Evolutionary conservation across 345 rosid genomes (phyloP), one percentile per base, ranked within the genome.

Genomic region (Salix viminalis): DNA sequence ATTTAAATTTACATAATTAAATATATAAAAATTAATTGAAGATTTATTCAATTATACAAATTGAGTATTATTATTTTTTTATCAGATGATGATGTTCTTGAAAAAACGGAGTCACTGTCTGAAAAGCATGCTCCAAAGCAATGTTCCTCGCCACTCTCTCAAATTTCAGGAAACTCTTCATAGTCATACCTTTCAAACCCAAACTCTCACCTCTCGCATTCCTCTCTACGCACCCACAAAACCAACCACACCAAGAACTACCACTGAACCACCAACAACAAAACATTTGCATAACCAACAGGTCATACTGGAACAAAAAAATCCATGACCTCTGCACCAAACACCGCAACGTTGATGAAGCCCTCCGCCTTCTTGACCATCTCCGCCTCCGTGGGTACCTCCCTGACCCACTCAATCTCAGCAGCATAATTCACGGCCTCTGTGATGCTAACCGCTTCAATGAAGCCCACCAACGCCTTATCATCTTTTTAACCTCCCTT

Each of bases 361-460:
- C 92, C 32, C 86, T 88, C 19, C 86, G 83, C 34, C 77, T 87
- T 44, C 87, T 90, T 48, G 84, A 86, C 69, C 69, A 67, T 18
- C 86, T 88, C 24, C 86, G 84, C 72, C 89, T 85, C 81, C 89
- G 79, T 46, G 90, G 91, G 4, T 88, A 84, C 85, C 82, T 34
- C 54, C 92, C 87, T 0, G 86, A 87, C 41, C 82, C 93, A 44
- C 92, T 88, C 77, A 91, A 91, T 67, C 83, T 91, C 34, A 87
- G 82, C 89, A 85, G 88, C 85, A 85, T 89, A n/a, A 81, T 92
- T 26, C 96, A 94, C 77, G 86, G 90, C 14, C 97, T 94, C 19
- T 92, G 91, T 67, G 86, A 85, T 75, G 83, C 90, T 68, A 67
- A 64, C 26, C 89, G 92, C 67, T 92, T 89, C 74, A 39, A 32